phyloP scores from a whole-genome alignment of 768 basidiomycete genomes.

The Boletus bicolor region DNA sequence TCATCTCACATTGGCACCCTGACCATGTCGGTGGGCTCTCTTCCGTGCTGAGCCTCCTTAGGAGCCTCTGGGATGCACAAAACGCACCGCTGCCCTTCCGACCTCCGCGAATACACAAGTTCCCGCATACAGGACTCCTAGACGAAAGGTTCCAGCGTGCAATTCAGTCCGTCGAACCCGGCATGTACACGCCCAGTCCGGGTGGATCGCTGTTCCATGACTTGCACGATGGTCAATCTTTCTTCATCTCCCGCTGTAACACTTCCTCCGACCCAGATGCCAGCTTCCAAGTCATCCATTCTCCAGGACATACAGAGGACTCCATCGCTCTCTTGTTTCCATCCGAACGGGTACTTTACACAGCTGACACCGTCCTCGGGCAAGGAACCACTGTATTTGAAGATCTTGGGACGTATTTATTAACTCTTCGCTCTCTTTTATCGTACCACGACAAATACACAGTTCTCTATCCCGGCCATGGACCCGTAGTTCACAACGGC shows the following conservation, averaged over 20 bases:
- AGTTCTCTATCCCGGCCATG: constrained; percentile 85
- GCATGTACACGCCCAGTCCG: constrained; percentile 44
- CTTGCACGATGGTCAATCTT: constrained; percentile 51
- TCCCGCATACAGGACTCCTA: constrained; percentile 38
- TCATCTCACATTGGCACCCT: constrained; percentile 87
- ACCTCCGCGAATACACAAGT: constrained; percentile 77
- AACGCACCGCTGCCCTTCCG: constrained; percentile 46
- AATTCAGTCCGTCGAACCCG: constrained; percentile 37
- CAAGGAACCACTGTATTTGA: constrained; percentile 89
- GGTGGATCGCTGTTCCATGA: constrained; percentile 52
- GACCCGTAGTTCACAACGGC: constrained; percentile 69
- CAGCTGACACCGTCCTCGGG: constrained; percentile 88
- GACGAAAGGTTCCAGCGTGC: constrained; percentile 37
- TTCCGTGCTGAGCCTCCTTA: constrained; percentile 63
- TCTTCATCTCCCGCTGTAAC: constrained; percentile 33
- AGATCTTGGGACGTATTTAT: constrained; percentile 69
- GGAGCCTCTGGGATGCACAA: constrained; percentile 55
- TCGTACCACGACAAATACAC: constrained; percentile 41
- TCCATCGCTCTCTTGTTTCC: constrained; percentile 73
- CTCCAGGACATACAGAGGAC: constrained; percentile 90
- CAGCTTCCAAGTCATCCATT: constrained; percentile 65
- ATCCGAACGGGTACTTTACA: constrained; percentile 75
- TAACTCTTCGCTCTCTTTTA: constrained; percentile 59
- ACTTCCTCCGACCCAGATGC: background rate
- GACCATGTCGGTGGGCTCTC: constrained; percentile 84